These are phyloP conservation scores for Arthrinium puccinioides DNA, from an alignment of 2,329 filamentous ascomycete species.

Conservation along the genomic window DNA sequence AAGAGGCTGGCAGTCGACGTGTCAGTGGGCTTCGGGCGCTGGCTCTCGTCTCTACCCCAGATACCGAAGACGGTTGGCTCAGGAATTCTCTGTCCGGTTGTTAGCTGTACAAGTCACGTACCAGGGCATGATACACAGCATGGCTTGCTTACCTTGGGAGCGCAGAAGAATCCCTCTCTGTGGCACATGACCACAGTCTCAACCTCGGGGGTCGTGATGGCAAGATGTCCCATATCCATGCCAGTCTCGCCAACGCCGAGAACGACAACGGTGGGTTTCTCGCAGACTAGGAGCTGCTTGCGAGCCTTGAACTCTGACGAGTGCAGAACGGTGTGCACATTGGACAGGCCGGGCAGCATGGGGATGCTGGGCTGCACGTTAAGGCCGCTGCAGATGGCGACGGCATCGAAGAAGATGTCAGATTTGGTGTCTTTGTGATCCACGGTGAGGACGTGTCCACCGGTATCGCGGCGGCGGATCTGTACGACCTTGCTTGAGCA, in stretches of 20 bases:
- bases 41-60: slow-evolving; percentile 10
- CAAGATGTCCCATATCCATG: slow-evolving; percentile 36
- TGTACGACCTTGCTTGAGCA: slow-evolving; percentile 22
- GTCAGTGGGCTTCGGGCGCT: slow-evolving; percentile 38
- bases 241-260: slow-evolving; percentile 38
- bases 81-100: slow-evolving; percentile 4
- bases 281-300: slow-evolving; percentile 27
- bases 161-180: slow-evolving; percentile 36
- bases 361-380: slow-evolving; percentile 34
- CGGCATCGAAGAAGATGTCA: slow-evolving; percentile 33
- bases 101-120: too few species aligned
- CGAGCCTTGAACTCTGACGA: slow-evolving; percentile 34
- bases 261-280: slow-evolving; percentile 30
- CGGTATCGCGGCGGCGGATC: slow-evolving; percentile 11
- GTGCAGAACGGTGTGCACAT: slow-evolving; percentile 29
- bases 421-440: slow-evolving; percentile 1
- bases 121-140: too few species aligned
- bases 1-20: slow-evolving; percentile 39
- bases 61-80: slow-evolving; percentile 13
- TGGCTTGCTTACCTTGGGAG: slow-evolving; percentile 29
- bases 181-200: slow-evolving; percentile 34
- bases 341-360: slow-evolving; percentile 28
- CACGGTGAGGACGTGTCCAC: slow-evolving; percentile 15
- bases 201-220: slow-evolving; percentile 32
- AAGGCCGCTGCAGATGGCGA: slow-evolving; percentile 37